Conservation (phyloP, 163 green algal genomes). For the Scenedesmus sp. region DNA sequence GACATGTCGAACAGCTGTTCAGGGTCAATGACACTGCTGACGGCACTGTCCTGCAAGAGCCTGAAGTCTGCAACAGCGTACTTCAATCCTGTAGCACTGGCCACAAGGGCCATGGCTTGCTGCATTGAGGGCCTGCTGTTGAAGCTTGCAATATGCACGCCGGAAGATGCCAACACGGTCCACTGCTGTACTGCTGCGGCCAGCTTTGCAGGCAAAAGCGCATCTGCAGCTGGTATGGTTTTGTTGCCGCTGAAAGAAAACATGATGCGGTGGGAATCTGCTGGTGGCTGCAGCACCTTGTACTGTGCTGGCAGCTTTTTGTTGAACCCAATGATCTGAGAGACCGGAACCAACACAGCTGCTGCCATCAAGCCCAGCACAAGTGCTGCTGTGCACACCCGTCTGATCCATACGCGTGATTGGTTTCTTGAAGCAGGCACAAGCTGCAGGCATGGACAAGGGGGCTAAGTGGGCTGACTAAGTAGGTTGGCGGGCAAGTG, state of each 20-base stretch:
- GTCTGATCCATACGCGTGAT: not conserved
- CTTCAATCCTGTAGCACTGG: not conserved
- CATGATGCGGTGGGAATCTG: not conserved
- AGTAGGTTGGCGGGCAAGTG: not conserved
- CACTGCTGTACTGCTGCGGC: slow-evolving; percentile 11
- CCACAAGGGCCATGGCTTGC: not conserved
- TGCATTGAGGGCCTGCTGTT: not conserved
- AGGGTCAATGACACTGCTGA: slow-evolving; percentile 4
- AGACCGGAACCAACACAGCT: slow-evolving; percentile 27
- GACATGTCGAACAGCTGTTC: slow-evolving; percentile 32
- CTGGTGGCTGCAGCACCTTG: slow-evolving; percentile 17
- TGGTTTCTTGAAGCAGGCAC: not conserved
- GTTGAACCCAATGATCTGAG: slow-evolving; percentile 18
- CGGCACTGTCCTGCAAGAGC: not conserved
- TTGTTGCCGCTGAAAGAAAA: not conserved
- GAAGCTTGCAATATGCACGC: slow-evolving; percentile 34
- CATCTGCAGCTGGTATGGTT: not conserved
- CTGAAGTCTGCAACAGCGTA: slow-evolving; percentile 11
- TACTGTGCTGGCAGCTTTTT: not conserved
- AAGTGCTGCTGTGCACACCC: not conserved
- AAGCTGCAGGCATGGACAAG: not conserved
- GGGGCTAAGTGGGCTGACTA: not conserved
- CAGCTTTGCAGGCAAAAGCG: not conserved
- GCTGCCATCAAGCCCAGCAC: slow-evolving; percentile 11
- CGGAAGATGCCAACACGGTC: slow-evolving; percentile 2